Evolutionary conservation across 1,139 yeast genomes (phyloP).

Genomic region (Suhomyces bribrorum): DNA sequence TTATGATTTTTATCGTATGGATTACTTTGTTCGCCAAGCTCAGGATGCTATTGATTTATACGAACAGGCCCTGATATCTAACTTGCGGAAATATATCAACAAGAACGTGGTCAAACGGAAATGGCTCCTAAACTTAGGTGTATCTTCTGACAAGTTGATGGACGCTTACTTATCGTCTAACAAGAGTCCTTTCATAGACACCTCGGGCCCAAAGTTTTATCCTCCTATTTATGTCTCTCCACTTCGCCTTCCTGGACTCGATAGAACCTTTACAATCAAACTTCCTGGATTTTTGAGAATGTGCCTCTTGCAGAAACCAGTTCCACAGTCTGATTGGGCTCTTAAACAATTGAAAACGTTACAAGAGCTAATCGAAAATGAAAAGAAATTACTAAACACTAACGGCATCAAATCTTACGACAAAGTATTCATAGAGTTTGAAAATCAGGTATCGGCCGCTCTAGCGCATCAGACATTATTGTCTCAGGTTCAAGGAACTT

Average conservation of each 20-base stretch:
- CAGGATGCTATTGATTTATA: constrained; percentile 35
- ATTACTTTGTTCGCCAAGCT: constrained; percentile 31
- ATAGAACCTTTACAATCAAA: constrained; percentile 24
- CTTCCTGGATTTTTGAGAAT: constrained; percentile 36
- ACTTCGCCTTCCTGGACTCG: constrained; percentile 27
- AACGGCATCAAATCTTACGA: constrained; percentile 27
- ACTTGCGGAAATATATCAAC: constrained; percentile 17
- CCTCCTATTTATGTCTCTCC: constrained; percentile 34
- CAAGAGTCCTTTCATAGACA: constrained; percentile 3
- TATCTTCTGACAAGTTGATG: background rate
- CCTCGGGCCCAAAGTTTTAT: constrained; percentile 24
- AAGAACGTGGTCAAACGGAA: constrained; percentile 9
- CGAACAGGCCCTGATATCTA: constrained; percentile 36
- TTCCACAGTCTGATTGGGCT: constrained; percentile 32
- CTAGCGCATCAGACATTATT: constrained; percentile 57
- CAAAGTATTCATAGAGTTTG: constrained; percentile 56
- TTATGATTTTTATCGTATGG: constrained; percentile 42
- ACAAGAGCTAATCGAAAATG: constrained; percentile 23
- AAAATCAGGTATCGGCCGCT: constrained; percentile 48
- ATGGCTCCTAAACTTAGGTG: constrained; percentile 4
- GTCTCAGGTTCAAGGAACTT: constrained; percentile 41
- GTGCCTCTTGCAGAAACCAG: constrained; percentile 24
- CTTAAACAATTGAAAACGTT: constrained; percentile 21
- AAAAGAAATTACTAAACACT: constrained; percentile 21
- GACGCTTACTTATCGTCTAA: constrained; percentile 4